Conservation (phyloP, 2,329 filamentous ascomycete species). For the Davidsoniella australis region DNA sequence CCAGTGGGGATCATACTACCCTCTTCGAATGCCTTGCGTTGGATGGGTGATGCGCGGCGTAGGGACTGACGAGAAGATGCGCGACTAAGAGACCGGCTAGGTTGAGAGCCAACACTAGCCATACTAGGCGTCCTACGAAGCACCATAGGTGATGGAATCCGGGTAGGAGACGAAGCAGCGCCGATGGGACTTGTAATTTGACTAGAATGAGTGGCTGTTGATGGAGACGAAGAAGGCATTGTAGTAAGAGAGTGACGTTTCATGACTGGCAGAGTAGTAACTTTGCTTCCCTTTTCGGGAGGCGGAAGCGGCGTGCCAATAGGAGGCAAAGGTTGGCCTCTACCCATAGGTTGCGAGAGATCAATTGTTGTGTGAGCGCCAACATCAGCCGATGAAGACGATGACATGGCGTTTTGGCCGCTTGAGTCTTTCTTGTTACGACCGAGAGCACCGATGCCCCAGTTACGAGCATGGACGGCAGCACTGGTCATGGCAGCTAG, state of each 20-base stretch:
- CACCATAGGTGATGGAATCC: conserved; percentile 7
- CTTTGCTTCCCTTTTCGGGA: conserved; percentile 43
- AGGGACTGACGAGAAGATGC: conserved; percentile 9
- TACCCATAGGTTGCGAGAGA: conserved; percentile 55
- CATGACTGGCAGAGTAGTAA: conserved; percentile 38
- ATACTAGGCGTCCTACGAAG: conserved; percentile 8
- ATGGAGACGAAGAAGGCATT: neutral
- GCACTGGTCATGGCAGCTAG: conserved; percentile 38
- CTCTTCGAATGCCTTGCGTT: conserved; percentile 7
- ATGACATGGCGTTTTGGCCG: conserved; percentile 16
- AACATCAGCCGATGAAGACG: conserved; percentile 7
- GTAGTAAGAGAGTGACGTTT: conserved; percentile 36
- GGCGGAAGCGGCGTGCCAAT: conserved; percentile 63
- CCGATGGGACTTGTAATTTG: neutral
- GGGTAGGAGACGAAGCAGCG: neutral
- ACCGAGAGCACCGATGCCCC: conserved; percentile 41
- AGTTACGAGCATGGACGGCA: conserved; percentile 38
- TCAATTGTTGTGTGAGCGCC: conserved; percentile 21
- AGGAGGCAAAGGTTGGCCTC: conserved; percentile 66
- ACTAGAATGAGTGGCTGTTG: neutral
- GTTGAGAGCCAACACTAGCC: conserved; percentile 3
- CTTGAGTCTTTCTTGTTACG: conserved; percentile 25
- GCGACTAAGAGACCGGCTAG: conserved; percentile 4
- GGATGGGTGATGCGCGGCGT: conserved; percentile 9
- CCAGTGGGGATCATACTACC: conserved; percentile 9